phyloP scores from a whole-genome alignment of 2,329 filamentous ascomycete genomes.

The Aureobasidium lini region DNA sequence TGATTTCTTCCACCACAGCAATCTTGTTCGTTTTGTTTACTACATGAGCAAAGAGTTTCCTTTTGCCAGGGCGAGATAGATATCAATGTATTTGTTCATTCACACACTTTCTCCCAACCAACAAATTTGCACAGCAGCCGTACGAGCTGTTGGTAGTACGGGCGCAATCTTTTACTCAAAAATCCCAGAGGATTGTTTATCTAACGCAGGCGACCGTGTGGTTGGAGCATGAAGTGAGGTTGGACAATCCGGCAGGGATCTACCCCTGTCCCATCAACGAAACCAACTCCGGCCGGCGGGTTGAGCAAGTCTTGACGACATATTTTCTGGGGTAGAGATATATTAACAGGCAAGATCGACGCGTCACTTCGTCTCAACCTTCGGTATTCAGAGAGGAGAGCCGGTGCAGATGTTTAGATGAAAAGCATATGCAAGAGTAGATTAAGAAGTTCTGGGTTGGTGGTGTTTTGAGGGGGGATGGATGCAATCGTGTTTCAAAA shows the following conservation, averaged over 20 bases:
- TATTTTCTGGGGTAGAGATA: background rate
- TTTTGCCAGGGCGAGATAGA: background rate
- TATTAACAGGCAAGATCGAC: slow-evolving; percentile 2
- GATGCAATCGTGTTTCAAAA: background rate
- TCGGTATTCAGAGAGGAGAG: slow-evolving; percentile 5
- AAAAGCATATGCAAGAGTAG: background rate
- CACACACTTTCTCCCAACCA: background rate
- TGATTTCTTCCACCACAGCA: background rate
- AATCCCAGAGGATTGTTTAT: background rate
- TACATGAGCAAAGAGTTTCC: background rate
- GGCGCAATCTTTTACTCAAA: background rate
- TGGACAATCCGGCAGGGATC: background rate
- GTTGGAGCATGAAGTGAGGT: background rate
- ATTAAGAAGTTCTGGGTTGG: background rate
- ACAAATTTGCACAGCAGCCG: background rate
- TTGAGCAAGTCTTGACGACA: slow-evolving; percentile 11
- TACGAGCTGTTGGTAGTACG: background rate
- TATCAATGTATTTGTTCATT: slow-evolving; percentile 10
- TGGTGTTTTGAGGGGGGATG: background rate
- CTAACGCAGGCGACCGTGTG: background rate
- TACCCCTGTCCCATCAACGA: background rate
- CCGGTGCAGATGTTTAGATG: background rate
- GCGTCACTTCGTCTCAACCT: background rate
- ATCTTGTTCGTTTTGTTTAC: background rate
- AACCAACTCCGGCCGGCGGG: background rate